Evolutionary conservation across 306 rosid species (phyloP).

Genomic region (Phaseolus lunatus): DNA sequence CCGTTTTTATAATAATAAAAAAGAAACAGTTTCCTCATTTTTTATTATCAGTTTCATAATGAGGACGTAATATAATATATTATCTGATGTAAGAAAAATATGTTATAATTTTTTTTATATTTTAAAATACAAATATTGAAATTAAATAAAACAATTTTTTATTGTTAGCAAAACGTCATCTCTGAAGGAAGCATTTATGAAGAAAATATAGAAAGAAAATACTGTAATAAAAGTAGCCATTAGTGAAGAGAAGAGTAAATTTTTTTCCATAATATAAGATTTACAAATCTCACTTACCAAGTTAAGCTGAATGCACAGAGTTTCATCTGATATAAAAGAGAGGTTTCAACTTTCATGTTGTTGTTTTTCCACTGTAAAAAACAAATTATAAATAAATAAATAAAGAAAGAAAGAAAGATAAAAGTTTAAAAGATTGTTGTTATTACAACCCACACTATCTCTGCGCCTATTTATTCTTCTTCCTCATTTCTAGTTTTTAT

Average conservation of each 20-base stretch:
- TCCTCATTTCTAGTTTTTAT: background rate
- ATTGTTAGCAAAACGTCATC: background rate
- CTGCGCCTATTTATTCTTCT: slow-evolving; percentile 52
- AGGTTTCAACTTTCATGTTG: too few relatives aligned
- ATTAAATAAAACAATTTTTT: background rate
- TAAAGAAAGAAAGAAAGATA: too few relatives aligned
- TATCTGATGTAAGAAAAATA: too few relatives aligned
- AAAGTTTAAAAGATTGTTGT: background rate
- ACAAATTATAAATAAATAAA: too few relatives aligned
- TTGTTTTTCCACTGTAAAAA: background rate
- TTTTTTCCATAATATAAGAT: too few relatives aligned
- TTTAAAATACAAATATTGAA: background rate
- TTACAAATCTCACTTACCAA: background rate
- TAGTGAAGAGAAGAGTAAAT: too few relatives aligned
- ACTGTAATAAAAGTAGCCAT: background rate
- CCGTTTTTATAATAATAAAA: background rate
- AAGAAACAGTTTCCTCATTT: background rate
- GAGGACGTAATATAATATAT: background rate
- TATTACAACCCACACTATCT: slow-evolving; percentile 27
- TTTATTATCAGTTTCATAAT: background rate
- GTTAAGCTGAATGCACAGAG: background rate
- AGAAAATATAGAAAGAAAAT: background rate
- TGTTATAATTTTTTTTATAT: background rate
- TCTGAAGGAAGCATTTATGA: background rate
- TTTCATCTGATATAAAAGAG: background rate